Percentiles rank a stretch among this genome's conserved stretches.
phyloP scores from a whole-genome alignment of 176 grass and related monocot genomes.

The Hyparrhenia diplandra region DNA sequence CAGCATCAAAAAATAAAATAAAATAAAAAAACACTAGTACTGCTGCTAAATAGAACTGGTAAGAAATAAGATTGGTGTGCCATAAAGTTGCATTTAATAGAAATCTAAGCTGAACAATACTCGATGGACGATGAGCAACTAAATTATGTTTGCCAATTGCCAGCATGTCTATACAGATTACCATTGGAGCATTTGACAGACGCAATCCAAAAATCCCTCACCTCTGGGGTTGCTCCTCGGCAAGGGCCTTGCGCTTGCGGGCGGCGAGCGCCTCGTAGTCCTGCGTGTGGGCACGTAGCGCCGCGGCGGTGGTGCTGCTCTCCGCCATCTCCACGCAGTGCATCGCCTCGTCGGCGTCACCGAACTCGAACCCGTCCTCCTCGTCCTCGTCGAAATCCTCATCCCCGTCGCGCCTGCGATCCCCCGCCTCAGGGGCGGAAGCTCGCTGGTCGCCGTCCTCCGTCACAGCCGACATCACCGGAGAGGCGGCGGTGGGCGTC shows the following conservation, averaged over 20 bases:
- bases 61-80: background rate
- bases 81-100: background rate
- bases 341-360: constrained; percentile 32
- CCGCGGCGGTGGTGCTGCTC: background rate
- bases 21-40: too few relatives aligned
- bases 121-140: background rate
- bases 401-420: background rate
- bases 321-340: constrained; percentile 40
- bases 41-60: background rate
- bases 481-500: background rate
- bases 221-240: constrained; percentile 42
- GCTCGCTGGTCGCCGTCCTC: background rate
- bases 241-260: constrained; percentile 67
- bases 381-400: constrained; percentile 19
- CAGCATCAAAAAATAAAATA: background rate
- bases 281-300: background rate
- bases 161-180: background rate
- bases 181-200: background rate
- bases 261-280: constrained; percentile 61
- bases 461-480: background rate
- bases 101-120: background rate
- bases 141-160: background rate
- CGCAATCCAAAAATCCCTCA: background rate
- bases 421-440: background rate
- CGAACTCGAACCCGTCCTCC: constrained; percentile 42